These are phyloP conservation scores for Bromus sterilis DNA, from an alignment of 176 grass and related monocot genomes.

Conservation along the genomic window DNA sequence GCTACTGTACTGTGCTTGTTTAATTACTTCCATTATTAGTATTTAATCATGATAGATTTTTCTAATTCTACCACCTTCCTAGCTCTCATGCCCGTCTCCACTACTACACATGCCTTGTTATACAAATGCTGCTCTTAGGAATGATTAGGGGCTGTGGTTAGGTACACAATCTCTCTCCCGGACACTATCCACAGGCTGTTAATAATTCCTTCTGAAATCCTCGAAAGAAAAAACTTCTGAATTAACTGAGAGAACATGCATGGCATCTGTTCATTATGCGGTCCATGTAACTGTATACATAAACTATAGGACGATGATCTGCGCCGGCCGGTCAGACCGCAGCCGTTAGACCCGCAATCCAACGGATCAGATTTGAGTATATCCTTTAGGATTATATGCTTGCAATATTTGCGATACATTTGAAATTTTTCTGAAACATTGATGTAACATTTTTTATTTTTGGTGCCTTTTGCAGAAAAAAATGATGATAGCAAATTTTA, in stretches of 20 bases:
- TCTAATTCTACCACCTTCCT: background rate
- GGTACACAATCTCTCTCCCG: conserved; percentile 3
- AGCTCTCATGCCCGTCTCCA: conserved; percentile 17
- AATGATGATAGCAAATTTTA: too few species aligned
- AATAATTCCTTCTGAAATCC: too few species aligned
- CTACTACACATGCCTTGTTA: conserved; percentile 14
- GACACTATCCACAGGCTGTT: conserved; percentile 3
- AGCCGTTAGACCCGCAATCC: too few species aligned
- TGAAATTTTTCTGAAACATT: too few species aligned
- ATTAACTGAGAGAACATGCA: background rate
- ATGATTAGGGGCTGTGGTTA: conserved; percentile 39
- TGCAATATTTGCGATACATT: too few species aligned
- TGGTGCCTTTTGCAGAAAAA: too few species aligned
- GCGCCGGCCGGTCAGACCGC: too few species aligned
- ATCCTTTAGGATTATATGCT: too few species aligned
- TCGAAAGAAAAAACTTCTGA: too few species aligned
- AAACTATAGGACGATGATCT: too few species aligned
- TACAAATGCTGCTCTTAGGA: conserved; percentile 5
- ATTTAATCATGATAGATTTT: background rate
- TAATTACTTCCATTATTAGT: background rate
- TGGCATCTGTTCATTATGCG: background rate
- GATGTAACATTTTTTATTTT: too few species aligned
- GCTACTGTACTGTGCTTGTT: background rate
- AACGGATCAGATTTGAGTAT: too few species aligned
- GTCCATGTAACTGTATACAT: background rate